Evolutionary conservation across 345 rosid species (phyloP).

Genomic region (Gynandropsis gynandra): DNA sequence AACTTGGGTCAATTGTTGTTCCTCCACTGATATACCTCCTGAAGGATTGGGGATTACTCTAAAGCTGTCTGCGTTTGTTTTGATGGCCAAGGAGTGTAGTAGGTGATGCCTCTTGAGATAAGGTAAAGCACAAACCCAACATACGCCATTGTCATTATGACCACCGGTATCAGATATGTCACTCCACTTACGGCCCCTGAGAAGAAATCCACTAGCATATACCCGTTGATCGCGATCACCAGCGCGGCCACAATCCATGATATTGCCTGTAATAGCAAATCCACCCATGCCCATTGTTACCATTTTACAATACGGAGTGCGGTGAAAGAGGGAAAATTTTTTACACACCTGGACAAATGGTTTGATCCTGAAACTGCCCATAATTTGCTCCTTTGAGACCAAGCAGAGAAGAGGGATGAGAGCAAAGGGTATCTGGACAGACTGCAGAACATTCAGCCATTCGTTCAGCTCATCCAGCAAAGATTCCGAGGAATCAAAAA

Average conservation of each 20-base stretch:
- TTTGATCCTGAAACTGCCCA: conserved; percentile 83
- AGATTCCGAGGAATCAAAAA: conserved; percentile 64
- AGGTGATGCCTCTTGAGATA: conserved; percentile 37
- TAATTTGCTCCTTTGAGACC: conserved; percentile 78
- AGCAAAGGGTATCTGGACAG: conserved; percentile 87
- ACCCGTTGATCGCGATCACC: conserved; percentile 84
- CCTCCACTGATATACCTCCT: too few species aligned
- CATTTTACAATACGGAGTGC: too few species aligned
- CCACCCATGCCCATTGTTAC: too few species aligned
- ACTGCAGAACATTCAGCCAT: conserved; percentile 90
- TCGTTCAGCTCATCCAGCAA: conserved; percentile 68
- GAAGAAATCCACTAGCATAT: conserved; percentile 78
- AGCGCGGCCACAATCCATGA: conserved; percentile 82
- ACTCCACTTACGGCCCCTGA: conserved; percentile 46
- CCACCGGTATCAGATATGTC: conserved; percentile 28
- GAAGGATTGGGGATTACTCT: too few species aligned
- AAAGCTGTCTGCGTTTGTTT: conserved; percentile 21
- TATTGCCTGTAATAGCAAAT: conserved; percentile 36
- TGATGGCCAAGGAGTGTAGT: conserved; percentile 33
- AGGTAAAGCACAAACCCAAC: conserved; percentile 65
- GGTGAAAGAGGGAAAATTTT: neutral
- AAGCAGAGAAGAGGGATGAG: conserved; percentile 80
- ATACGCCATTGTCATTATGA: conserved; percentile 44
- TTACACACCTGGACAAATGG: conserved; percentile 51
- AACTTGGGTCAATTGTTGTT: too few species aligned